Conservation (phyloP, 352 stramenopile genomes). For the Phytopythium delawarense region DNA sequence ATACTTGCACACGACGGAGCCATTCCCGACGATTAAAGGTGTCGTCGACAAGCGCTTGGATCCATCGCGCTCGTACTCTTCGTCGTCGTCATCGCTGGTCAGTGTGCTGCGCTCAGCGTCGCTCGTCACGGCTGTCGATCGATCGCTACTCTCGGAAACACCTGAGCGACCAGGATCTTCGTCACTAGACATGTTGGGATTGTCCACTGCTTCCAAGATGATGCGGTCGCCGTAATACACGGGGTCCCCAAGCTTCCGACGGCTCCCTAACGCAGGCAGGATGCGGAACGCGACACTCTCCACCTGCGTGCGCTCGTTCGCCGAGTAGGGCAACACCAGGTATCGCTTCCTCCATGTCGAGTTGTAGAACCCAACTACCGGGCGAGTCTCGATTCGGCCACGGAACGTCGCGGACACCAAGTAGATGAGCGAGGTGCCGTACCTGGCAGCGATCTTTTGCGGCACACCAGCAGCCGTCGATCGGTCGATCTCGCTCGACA, state of each 20-base stretch:
- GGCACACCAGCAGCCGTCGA: neutral
- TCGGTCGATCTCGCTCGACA: neutral
- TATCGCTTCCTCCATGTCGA: conserved; percentile 83
- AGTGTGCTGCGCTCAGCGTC: conserved; percentile 1
- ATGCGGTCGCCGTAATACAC: conserved; percentile 82
- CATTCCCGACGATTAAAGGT: neutral
- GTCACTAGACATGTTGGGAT: conserved; percentile 3
- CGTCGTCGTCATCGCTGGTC: conserved; percentile 3
- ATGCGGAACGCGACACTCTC: conserved; percentile 74
- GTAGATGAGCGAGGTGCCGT: conserved; percentile 66
- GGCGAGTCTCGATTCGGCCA: conserved; percentile 65
- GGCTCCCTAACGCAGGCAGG: conserved; percentile 50
- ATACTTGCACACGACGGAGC: conserved; percentile 61
- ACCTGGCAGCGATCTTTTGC: conserved; percentile 42
- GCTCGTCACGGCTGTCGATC: neutral
- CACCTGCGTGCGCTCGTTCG: conserved; percentile 62
- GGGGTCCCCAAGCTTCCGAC: conserved; percentile 49
- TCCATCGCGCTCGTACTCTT: neutral
- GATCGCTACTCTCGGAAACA: neutral
- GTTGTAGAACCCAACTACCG: conserved; percentile 73
- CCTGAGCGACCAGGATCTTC: neutral
- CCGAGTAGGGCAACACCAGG: conserved; percentile 69
- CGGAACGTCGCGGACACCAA: conserved; percentile 71
- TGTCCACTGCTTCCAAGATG: conserved; percentile 49
- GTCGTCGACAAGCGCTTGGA: neutral